Evolutionary conservation across 2,329 filamentous ascomycete genomes (phyloP), one percentile per base, ranked within the genome.

Genomic region (Calonectria naviculata): DNA sequence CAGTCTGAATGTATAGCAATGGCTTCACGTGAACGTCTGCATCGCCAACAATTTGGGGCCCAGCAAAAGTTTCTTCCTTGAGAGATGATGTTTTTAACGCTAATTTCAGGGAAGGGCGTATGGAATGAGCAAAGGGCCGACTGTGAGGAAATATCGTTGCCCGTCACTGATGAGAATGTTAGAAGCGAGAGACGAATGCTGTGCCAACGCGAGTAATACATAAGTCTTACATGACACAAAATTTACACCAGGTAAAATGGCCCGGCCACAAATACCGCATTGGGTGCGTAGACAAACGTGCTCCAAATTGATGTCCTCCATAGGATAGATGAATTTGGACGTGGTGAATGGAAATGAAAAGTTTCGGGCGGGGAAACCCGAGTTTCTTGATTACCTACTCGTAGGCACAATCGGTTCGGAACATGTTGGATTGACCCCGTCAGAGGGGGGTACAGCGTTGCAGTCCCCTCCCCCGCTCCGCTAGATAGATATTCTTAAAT

Each of bases 241-340:
- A 4, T 15, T n/a, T 6, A 13, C 17, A 2, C 42, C 29, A 13
- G 64, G 4, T 28, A 15, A 21, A 29, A 66, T 10, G 21, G 31
- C 12, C 7, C 29, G 28, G n/a, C 52, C 41, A 13, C 64, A 66
- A 21, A 66, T 66, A 41, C 64, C 52, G 31, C 64, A 66, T 47
- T 46, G 52, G 24, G 29, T 46, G 28, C 64, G 64, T 15, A 66
- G 49, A 26, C 24, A 46, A 34, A 47, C 31, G 29, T 66, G 64
- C 17, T 38, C 34, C 15, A 6, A 10, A n/a, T 9, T 56, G 2
- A 7, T 24, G 7, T 34, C 12, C 1, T 46, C 47, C 47, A 65
- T 65, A 13, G 2, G 6, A 6, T 26, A 28, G 54, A 42, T 60
- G 52, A 12, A 26, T 28, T 29, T 34, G 26, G 21, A 9, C 42